phyloP scores from a whole-genome alignment of 176 grass and related monocot genomes.

The Pontederia crassipes region DNA sequence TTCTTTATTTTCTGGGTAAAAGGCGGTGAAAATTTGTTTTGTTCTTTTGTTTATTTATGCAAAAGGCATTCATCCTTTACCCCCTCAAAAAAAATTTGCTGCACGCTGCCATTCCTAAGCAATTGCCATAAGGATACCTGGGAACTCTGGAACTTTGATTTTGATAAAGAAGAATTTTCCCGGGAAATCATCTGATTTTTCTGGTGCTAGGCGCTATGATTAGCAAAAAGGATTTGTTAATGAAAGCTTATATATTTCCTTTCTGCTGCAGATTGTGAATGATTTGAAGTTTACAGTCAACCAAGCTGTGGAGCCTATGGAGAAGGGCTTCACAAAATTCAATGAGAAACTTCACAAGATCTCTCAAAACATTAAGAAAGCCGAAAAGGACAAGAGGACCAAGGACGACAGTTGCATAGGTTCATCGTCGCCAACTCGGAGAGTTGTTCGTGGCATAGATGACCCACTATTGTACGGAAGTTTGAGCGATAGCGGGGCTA shows the following conservation, averaged over 20 bases:
- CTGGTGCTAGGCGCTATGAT: no score
- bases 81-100: no score
- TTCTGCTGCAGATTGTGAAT: conserved; percentile 56
- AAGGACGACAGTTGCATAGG: conserved; percentile 71
- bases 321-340: conserved; percentile 40
- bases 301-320: conserved; percentile 71
- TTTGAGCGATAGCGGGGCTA: conserved; percentile 46
- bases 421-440: conserved; percentile 33
- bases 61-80: no score
- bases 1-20: no score
- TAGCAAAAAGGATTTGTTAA: background rate
- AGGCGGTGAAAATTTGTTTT: no score
- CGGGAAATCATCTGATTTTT: no score
- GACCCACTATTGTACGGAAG: conserved; percentile 75
- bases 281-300: conserved; percentile 92
- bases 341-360: conserved; percentile 75
- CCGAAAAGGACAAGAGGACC: conserved; percentile 39
- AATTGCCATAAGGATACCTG: no score
- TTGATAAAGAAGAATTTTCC: no score
- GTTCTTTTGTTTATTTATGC: no score
- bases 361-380: conserved; percentile 81
- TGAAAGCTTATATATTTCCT: background rate
- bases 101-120: no score
- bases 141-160: no score
- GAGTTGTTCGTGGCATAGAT: conserved; percentile 66